A percentile compares a stretch with the other conserved stretches of the same genome.
Evolutionary conservation across 768 basidiomycete species (phyloP).

Genomic region (Boletus eberwhitei): DNA sequence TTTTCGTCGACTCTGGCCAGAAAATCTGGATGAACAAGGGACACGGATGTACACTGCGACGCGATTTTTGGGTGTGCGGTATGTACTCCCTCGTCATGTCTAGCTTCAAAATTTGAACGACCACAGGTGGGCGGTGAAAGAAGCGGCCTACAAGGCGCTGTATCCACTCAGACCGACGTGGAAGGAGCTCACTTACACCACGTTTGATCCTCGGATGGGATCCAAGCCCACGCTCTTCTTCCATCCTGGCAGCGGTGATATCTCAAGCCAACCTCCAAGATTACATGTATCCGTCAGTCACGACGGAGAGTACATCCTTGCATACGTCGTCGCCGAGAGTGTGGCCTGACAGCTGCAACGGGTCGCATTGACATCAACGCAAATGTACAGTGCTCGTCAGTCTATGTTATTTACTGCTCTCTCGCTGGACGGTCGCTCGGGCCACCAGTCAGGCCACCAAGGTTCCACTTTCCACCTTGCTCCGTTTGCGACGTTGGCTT

Average conservation of each 20-base stretch:
- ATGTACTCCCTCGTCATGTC: background rate
- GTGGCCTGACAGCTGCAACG: background rate
- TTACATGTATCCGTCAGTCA: conserved; percentile 78
- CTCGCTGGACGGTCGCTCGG: conserved; percentile 26
- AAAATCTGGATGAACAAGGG: conserved; percentile 10
- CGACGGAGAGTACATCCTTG: conserved; percentile 73
- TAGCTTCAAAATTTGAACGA: background rate
- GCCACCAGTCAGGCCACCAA: conserved; percentile 73
- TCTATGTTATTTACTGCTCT: conserved; percentile 17
- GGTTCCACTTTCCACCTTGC: conserved; percentile 45
- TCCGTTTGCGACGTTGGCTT: conserved; percentile 11
- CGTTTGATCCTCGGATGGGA: conserved; percentile 30
- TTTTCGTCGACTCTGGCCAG: conserved; percentile 23
- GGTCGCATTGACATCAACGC: background rate
- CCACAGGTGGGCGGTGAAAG: conserved; percentile 77
- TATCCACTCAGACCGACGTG: conserved; percentile 68
- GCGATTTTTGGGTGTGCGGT: conserved; percentile 75
- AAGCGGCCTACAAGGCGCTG: conserved; percentile 83
- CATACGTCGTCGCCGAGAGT: conserved; percentile 61
- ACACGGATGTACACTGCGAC: conserved; percentile 10
- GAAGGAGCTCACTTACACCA: conserved; percentile 64
- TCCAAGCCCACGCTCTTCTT: conserved; percentile 44
- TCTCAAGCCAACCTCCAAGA: background rate
- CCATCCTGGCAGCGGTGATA: conserved; percentile 1
- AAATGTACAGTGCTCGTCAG: conserved; percentile 11